phyloP scores from a whole-genome alignment of 495 filamentous ascomycete species.

The Ramalina peruviana region DNA sequence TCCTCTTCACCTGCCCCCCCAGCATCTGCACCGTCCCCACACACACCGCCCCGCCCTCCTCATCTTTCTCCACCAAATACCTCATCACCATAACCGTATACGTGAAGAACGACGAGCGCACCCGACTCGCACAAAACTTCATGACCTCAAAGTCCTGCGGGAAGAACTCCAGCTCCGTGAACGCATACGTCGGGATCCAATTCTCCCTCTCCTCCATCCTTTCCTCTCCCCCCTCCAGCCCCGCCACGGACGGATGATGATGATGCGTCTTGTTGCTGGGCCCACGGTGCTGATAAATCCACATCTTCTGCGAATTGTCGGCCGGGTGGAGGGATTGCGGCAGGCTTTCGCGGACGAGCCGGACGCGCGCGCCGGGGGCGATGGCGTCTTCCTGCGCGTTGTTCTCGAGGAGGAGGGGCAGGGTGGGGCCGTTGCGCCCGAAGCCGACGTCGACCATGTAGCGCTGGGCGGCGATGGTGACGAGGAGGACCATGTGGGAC shows the following conservation, averaged over 20 bases:
- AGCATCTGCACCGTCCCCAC: constrained; percentile 47
- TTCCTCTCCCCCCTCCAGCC: no score
- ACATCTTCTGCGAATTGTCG: constrained; percentile 32
- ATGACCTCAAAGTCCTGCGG: constrained; percentile 51
- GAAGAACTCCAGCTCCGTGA: constrained; percentile 46
- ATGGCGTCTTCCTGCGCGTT: constrained; percentile 25
- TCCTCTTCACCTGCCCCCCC: constrained; percentile 41
- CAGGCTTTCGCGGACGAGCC: constrained; percentile 34
- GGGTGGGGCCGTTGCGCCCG: constrained; percentile 45
- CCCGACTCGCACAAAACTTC: constrained; percentile 40
- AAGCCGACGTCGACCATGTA: constrained; percentile 63
- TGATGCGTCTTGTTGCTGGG: no score
- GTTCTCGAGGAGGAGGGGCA: constrained; percentile 33
- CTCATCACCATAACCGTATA: constrained; percentile 37
- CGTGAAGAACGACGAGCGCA: constrained; percentile 33
- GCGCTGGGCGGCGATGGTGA: constrained; percentile 34
- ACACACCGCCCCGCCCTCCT: constrained; percentile 23
- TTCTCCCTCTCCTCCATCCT: constrained; percentile 22
- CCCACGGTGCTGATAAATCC: constrained; percentile 47
- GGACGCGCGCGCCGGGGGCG: constrained; percentile 36
- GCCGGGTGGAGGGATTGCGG: constrained; percentile 21
- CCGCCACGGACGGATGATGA: no score
- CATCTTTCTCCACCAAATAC: constrained; percentile 36
- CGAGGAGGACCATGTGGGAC: constrained; percentile 59
- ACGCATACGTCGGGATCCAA: constrained; percentile 47